phyloP scores from a whole-genome alignment of 1,284 basidiomycete genomes.

The Sphaerobolus stellatus region DNA sequence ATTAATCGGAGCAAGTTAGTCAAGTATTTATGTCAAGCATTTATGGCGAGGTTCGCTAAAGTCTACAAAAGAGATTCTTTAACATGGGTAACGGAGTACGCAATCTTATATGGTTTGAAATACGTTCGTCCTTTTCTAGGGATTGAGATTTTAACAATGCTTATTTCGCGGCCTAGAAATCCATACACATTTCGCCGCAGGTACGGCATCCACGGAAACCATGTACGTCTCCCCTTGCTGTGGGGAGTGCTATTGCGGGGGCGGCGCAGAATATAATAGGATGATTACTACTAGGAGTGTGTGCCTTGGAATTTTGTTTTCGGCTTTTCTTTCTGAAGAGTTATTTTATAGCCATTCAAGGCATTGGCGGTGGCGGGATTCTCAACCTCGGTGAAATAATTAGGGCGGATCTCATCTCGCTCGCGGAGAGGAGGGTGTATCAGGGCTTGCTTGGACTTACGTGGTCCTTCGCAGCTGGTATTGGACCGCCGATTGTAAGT shows the following conservation, averaged over 20 bases:
- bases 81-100: too few relatives aligned
- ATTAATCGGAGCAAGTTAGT: too few relatives aligned
- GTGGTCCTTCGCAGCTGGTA: constrained; percentile 35
- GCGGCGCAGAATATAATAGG: constrained; percentile 37
- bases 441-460: constrained; percentile 34
- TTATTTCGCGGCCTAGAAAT: too few relatives aligned
- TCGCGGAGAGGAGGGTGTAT: constrained; percentile 37
- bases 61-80: too few relatives aligned
- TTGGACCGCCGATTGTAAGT: constrained; percentile 34
- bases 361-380: constrained; percentile 41
- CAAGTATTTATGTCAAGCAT: too few relatives aligned
- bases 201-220: too few relatives aligned
- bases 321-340: not conserved
- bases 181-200: too few relatives aligned
- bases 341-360: constrained; percentile 28
- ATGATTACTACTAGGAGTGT: constrained; percentile 35
- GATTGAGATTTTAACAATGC: too few relatives aligned
- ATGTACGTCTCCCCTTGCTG: too few relatives aligned
- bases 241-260: constrained; percentile 41
- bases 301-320: not conserved
- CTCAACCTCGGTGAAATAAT: constrained; percentile 35
- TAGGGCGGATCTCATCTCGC: constrained; percentile 36
- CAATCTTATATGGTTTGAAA: too few relatives aligned
- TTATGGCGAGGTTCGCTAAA: too few relatives aligned
- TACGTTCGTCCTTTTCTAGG: too few relatives aligned